Evolutionary conservation across 176 grass and related monocot species (phyloP), one percentile per base, ranked within the genome.

Genomic region (Aegilops sharonensis): DNA sequence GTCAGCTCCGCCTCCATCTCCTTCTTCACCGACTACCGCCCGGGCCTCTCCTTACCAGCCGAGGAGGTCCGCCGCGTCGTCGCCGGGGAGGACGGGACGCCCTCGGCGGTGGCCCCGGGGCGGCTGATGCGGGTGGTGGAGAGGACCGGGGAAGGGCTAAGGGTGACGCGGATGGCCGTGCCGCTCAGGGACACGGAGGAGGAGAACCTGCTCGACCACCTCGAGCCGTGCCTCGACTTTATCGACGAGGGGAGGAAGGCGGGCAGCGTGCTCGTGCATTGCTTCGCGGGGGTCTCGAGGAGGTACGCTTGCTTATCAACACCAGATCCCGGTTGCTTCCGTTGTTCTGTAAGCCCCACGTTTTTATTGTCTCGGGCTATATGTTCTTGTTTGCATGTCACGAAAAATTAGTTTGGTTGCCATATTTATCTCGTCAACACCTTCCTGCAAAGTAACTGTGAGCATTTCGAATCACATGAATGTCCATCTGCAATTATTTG

Each of bases 211-310:
- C 73, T 95, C 79, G 95, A 97, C 78, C 92, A 91, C 78, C 84
- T 95, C 75, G 85, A 90, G 24, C 85, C 72, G 9, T 97, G 95
- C 70, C 90, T 93, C 81, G 91, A 91, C 17, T 97, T 97, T 76
- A 87, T 97, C 27, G 92, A 97, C 1, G 48, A 92, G 62, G 91
- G 91, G 4, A 90, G 89, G 88, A 89, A 85, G 67, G 90, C 63
- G 15, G 93, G 91, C 32, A 85, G 62, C 6, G 95, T 94, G 15
- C 84, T 95, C 32, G 95, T 98, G 39, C 95, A 98, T 86, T 95
- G 95, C 89, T 95, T 92, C 56, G 93, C 95, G 2, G 95, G 93
- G 13, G 93, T 95, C 27, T 98, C 93, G 3, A 86, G 95, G 84
- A 98, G 95, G 95, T 98, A 89, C 11, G 14, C 11, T 10, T 63